Evolutionary conservation across 2,329 filamentous ascomycete genomes (phyloP).

Genomic region (Lachnellula hyalina): DNA sequence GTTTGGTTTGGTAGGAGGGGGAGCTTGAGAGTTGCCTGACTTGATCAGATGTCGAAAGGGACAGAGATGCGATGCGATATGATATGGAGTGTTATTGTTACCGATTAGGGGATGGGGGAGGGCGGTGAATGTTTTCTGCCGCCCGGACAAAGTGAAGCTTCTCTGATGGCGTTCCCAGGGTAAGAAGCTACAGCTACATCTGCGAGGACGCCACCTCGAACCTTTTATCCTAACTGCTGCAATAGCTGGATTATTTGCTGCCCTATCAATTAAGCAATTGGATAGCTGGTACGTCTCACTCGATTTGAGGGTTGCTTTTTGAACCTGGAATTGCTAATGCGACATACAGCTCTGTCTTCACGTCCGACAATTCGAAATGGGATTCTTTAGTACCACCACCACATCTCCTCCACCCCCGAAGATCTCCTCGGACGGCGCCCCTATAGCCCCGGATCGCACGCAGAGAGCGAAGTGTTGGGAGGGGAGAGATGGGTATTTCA

Average conservation of each 20-base stretch:
- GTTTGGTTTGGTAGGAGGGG: not conserved
- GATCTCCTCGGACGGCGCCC: slow-evolving; percentile 51
- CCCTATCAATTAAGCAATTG: too few species aligned
- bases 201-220: not conserved
- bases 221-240: too few species aligned
- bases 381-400: slow-evolving; percentile 38
- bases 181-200: not conserved
- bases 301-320: not conserved
- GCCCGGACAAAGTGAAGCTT: not conserved
- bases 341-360: not conserved
- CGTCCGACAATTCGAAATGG: slow-evolving; percentile 37
- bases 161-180: not conserved
- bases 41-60: not conserved
- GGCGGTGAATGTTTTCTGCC: not conserved
- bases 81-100: not conserved
- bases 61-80: not conserved
- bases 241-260: too few species aligned
- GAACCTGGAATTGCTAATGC: not conserved
- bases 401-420: slow-evolving; percentile 37
- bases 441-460: slow-evolving; percentile 76
- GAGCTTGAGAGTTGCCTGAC: not conserved
- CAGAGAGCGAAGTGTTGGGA: slow-evolving; percentile 86
- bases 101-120: not conserved
- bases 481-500: slow-evolving; percentile 80
- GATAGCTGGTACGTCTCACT: too few species aligned